Evolutionary conservation across 176 grass and related monocot species (phyloP).

Genomic region (Eragrostis nindensis): DNA sequence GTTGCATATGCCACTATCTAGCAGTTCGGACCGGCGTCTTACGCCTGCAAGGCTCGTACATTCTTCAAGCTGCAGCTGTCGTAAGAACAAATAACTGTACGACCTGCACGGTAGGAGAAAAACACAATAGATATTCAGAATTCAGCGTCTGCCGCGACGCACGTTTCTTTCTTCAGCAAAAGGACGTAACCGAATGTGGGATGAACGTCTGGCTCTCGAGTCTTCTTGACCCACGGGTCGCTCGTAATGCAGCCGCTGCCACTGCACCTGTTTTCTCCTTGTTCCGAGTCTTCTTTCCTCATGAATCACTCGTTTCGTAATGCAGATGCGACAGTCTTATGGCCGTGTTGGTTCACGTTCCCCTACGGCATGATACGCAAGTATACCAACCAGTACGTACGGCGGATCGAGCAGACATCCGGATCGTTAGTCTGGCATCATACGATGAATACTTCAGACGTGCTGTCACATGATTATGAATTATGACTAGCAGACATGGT

Average conservation of each 20-base stretch:
- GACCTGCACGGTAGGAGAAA: neutral
- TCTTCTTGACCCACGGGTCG: neutral
- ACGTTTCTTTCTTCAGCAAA: slow-evolving; percentile 5
- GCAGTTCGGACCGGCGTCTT: neutral
- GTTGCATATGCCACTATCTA: neutral
- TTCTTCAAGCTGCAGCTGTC: slow-evolving; percentile 11
- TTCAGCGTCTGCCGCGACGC: neutral
- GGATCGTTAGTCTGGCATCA: neutral
- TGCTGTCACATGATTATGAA: neutral
- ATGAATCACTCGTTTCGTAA: no score
- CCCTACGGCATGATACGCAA: neutral
- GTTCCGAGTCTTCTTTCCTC: no score
- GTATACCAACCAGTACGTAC: neutral
- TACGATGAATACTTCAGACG: slow-evolving; percentile 7
- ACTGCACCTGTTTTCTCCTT: neutral
- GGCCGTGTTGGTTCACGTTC: neutral
- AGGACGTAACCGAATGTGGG: neutral
- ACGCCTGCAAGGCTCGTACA: neutral
- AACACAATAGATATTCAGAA: neutral
- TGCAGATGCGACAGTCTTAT: no score
- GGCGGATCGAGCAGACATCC: neutral
- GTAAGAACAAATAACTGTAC: neutral
- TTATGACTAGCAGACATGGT: neutral
- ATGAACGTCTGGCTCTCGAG: no score
- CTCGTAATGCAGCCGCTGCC: neutral